Conservation (phyloP, 1,139 yeast species). For the Nakaseomyces sp. region DNA sequence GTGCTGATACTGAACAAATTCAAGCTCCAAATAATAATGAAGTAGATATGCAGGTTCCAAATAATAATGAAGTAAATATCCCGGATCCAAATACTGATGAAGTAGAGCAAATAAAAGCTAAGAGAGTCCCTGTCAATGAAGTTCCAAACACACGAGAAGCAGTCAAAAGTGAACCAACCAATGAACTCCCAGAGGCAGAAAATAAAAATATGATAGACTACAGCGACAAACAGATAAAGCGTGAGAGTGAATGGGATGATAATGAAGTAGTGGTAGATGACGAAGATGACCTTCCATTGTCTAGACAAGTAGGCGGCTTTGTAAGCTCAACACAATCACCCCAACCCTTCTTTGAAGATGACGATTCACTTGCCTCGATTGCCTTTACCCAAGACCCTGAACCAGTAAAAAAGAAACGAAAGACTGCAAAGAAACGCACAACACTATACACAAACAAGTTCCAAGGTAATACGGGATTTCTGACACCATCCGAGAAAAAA, state of each 20-base stretch:
- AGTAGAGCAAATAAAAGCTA: too few relatives aligned
- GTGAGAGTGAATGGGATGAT: not conserved
- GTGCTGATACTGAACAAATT: too few relatives aligned
- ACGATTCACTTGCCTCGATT: not conserved
- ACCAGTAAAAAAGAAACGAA: not conserved
- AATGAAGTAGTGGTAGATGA: not conserved
- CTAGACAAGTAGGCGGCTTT: not conserved
- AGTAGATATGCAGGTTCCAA: too few relatives aligned
- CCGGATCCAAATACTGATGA: too few relatives aligned
- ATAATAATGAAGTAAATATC: too few relatives aligned
- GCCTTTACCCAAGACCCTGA: not conserved
- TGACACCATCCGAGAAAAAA: slow-evolving; percentile 7
- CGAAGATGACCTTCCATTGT: slow-evolving; percentile 3
- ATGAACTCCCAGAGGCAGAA: not conserved
- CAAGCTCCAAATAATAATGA: too few relatives aligned
- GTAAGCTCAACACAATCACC: slow-evolving; percentile 1
- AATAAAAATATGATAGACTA: not conserved
- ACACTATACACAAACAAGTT: slow-evolving; percentile 9
- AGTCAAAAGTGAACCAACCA: not conserved
- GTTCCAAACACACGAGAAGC: too few relatives aligned
- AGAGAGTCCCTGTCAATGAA: too few relatives aligned
- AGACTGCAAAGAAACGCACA: not conserved
- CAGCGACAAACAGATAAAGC: not conserved
- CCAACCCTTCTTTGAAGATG: not conserved
- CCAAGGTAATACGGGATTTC: not conserved